These are phyloP conservation scores for Alternaria burnsii DNA, from an alignment of 2,329 filamentous ascomycete genomes.

Conservation along the genomic window DNA sequence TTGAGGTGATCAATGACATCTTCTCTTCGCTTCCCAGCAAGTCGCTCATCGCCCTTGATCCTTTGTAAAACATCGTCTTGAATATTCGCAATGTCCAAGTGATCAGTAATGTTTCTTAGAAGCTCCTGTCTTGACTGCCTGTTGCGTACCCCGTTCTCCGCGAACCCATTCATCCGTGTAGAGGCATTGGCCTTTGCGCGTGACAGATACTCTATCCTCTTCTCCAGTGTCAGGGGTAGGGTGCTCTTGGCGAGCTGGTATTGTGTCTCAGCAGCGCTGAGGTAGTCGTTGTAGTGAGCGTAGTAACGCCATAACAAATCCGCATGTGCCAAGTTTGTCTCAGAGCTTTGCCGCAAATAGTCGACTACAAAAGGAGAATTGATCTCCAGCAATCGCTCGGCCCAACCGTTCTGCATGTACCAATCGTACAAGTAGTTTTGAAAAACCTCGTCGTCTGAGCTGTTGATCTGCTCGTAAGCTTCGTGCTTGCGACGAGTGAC, in stretches of 20 bases:
- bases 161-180: constrained; percentile 78
- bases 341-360: constrained; percentile 81
- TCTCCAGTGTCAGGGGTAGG: constrained; percentile 80
- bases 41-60: constrained; percentile 74
- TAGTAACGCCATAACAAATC: constrained; percentile 95
- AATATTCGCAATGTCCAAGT: constrained; percentile 92
- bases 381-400: constrained; percentile 83
- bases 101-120: constrained; percentile 82
- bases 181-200: constrained; percentile 92
- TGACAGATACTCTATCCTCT: constrained; percentile 87
- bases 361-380: constrained; percentile 85
- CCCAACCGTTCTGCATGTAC: constrained; percentile 88
- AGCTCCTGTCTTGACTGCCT: constrained; percentile 85
- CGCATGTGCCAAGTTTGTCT: constrained; percentile 76
- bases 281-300: constrained; percentile 82
- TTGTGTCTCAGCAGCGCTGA: constrained; percentile 88
- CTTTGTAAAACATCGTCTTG: constrained; percentile 90
- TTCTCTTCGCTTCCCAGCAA: constrained; percentile 68
- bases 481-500: constrained; percentile 82
- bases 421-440: constrained; percentile 97
- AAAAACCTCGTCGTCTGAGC: constrained; percentile 90
- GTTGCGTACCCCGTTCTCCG: constrained; percentile 55
- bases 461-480: constrained; percentile 89
- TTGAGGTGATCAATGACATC: constrained; percentile 75
- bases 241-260: constrained; percentile 82